Conservation (phyloP, 2,329 filamentous ascomycete species). For the Colletotrichum limetticola region DNA sequence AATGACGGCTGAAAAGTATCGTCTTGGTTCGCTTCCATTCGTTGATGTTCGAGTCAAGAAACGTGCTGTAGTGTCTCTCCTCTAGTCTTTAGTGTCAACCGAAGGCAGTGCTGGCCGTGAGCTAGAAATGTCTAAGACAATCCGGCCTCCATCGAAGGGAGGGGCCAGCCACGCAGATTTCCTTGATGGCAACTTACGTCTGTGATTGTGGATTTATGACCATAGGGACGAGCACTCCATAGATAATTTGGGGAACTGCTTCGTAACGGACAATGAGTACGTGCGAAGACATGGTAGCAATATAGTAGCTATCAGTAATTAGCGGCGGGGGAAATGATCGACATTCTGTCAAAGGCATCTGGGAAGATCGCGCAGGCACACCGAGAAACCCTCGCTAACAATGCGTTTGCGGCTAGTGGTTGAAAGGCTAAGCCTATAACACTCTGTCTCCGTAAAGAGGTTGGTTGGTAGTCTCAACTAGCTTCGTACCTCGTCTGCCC, state of each 20-base stretch:
- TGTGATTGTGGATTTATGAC: background rate
- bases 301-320: background rate
- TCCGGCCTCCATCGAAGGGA: background rate
- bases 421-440: background rate
- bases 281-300: background rate
- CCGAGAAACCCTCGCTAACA: background rate
- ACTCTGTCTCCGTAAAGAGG: background rate
- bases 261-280: background rate
- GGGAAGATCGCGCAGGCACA: background rate
- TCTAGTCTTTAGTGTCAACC: background rate
- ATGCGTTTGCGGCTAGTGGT: background rate
- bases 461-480: background rate
- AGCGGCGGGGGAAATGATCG: constrained; percentile 4
- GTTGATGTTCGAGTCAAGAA: background rate
- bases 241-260: background rate
- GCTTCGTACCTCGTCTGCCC: background rate
- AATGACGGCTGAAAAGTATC: background rate
- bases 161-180: constrained; percentile 4
- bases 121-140: constrained; percentile 2
- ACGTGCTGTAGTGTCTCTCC: constrained; percentile 3
- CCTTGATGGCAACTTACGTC: background rate
- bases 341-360: background rate
- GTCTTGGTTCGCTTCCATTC: background rate
- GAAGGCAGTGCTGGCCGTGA: background rate
- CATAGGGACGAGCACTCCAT: background rate